phyloP scores from a whole-genome alignment of 2,329 filamentous ascomycete genomes.

The Delphinella strobiligena region DNA sequence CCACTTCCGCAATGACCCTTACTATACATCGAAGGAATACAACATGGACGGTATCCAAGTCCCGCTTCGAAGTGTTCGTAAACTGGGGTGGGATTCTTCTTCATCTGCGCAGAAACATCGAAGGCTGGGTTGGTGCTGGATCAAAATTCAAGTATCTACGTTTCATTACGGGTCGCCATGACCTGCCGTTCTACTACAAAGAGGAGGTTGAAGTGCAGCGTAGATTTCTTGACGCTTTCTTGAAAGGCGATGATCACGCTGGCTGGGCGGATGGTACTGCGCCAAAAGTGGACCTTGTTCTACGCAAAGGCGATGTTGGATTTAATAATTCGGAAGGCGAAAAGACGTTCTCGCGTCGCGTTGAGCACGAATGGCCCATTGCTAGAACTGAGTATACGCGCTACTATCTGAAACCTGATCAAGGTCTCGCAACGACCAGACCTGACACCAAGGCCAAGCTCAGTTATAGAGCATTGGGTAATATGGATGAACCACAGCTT shows the following conservation, averaged over 20 bases:
- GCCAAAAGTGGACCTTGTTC: conserved; percentile 46
- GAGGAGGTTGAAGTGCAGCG: conserved; percentile 57
- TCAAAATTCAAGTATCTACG: conserved; percentile 58
- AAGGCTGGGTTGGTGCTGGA: conserved; percentile 51
- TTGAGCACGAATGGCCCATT: conserved; percentile 55
- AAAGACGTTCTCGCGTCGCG: conserved; percentile 40
- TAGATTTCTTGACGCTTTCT: conserved; percentile 58
- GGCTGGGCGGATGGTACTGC: conserved; percentile 52
- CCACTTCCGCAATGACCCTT: conserved; percentile 49
- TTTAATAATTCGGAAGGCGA: conserved; percentile 54
- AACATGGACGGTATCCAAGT: conserved; percentile 54
- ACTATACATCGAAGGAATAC: conserved; percentile 56
- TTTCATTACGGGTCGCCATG: conserved; percentile 58
- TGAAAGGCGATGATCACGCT: conserved; percentile 51
- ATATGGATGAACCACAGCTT: conserved; percentile 36
- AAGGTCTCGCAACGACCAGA: conserved; percentile 21
- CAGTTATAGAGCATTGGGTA: conserved; percentile 49
- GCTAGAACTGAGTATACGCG: conserved; percentile 51
- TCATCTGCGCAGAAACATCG: conserved; percentile 56
- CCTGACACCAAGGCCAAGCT: conserved; percentile 7
- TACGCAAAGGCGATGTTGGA: conserved; percentile 55
- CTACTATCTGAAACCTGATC: conserved; percentile 44
- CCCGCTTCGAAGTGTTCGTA: conserved; percentile 53
- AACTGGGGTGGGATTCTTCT: conserved; percentile 61
- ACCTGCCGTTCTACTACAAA: conserved; percentile 60